A percentile compares a stretch with the other conserved stretches of the same genome.
Evolutionary conservation across 2,329 filamentous ascomycete species (phyloP).

Genomic region (Dactylellina drechsleri): DNA sequence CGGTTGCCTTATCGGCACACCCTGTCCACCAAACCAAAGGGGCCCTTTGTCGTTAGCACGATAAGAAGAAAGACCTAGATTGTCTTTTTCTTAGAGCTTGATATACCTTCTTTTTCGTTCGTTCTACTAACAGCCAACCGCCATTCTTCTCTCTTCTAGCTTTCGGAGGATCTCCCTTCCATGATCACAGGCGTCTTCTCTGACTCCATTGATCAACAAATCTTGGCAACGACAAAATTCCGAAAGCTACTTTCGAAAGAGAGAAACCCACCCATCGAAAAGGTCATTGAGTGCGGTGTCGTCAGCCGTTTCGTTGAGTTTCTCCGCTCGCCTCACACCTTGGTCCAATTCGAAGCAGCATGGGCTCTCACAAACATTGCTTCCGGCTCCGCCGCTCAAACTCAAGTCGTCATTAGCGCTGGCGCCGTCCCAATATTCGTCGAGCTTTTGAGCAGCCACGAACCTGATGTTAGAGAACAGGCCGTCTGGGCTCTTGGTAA

Average conservation of each 20-base stretch:
- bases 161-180: conserved; percentile 96
- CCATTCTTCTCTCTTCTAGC: conserved; percentile 66
- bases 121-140: conserved; percentile 38
- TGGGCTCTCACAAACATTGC: conserved; percentile 99
- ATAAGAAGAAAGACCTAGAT: no score
- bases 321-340: conserved; percentile 93
- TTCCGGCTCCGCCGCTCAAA: conserved; percentile 94
- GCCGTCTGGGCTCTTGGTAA: conserved; percentile 98
- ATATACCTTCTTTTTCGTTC: neutral
- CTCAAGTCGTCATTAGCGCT: conserved; percentile 97
- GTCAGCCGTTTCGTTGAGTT: conserved; percentile 98
- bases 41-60: no score
- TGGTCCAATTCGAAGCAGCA: conserved; percentile 98
- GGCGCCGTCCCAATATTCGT: conserved; percentile 98
- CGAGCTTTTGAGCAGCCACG: conserved; percentile 91
- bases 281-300: conserved; percentile 98
- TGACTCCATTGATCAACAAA: conserved; percentile 97
- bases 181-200: conserved; percentile 99
- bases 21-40: neutral
- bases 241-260: conserved; percentile 98
- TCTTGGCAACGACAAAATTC: conserved; percentile 97
- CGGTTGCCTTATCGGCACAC: conserved; percentile 40
- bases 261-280: conserved; percentile 98
- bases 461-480: conserved; percentile 97
- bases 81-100: no score